Conservation (phyloP, 441 rosid genomes). For the Erodium texanum region DNA sequence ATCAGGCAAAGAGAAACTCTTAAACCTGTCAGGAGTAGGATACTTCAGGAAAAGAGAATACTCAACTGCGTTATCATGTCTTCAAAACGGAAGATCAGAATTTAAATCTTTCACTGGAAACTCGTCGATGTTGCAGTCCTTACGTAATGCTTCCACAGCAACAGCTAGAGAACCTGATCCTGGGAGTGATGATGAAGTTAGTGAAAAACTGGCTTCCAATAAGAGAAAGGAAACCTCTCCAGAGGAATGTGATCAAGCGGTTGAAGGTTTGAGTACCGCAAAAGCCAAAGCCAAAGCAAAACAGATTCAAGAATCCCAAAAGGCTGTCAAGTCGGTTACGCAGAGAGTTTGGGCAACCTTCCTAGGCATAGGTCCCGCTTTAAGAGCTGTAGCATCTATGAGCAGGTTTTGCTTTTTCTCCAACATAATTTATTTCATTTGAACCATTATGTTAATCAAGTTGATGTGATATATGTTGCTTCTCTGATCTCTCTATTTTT, state of each 20-base stretch:
- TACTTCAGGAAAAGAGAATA: conserved; percentile 23
- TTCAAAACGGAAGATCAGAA: conserved; percentile 27
- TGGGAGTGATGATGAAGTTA: conserved; percentile 33
- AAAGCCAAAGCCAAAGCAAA: conserved; percentile 56
- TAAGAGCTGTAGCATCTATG: conserved; percentile 56
- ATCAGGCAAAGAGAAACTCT: conserved; percentile 25
- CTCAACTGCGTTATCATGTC: conserved; percentile 24
- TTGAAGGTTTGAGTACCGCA: conserved; percentile 43
- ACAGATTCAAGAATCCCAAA: conserved; percentile 38
- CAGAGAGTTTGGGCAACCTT: conserved; percentile 33
- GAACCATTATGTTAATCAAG: not conserved
- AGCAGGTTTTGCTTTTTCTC: conserved; percentile 41
- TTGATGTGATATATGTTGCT: conserved; percentile 14
- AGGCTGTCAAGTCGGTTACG: conserved; percentile 30
- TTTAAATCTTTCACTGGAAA: conserved; percentile 27
- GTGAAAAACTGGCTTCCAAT: conserved; percentile 23
- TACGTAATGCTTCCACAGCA: conserved; percentile 50
- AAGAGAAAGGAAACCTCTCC: conserved; percentile 53
- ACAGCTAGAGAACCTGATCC: conserved; percentile 44
- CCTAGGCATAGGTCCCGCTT: conserved; percentile 45
- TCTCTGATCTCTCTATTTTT: conserved; percentile 7
- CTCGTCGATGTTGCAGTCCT: conserved; percentile 25
- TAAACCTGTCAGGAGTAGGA: conserved; percentile 24
- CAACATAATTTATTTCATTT: not conserved
- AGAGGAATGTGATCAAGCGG: conserved; percentile 61